Conservation (phyloP, 179 eudicot genomes). For the Silene coronaria region DNA sequence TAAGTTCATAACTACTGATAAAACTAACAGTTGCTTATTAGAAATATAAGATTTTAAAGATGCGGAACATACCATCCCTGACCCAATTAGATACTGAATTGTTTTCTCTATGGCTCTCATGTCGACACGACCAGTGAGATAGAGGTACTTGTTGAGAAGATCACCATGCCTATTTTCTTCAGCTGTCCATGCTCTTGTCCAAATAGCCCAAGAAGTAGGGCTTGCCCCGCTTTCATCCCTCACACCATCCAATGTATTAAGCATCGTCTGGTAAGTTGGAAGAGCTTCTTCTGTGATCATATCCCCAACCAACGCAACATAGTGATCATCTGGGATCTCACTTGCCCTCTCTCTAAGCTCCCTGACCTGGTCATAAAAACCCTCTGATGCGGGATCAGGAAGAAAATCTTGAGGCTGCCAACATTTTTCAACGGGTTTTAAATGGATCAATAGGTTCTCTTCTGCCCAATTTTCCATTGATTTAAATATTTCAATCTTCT, state of each 20-base stretch:
- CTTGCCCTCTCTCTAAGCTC: constrained; percentile 36
- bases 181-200: constrained; percentile 43
- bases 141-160: constrained; percentile 40
- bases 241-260: constrained; percentile 37
- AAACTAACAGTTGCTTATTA: neutral
- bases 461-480: constrained; percentile 37
- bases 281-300: constrained; percentile 45
- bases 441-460: constrained; percentile 24
- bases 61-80: constrained; percentile 35
- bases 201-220: constrained; percentile 37
- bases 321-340: constrained; percentile 39
- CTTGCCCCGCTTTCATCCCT: constrained; percentile 41
- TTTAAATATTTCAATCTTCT: constrained; percentile 34
- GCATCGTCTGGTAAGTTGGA: constrained; percentile 41
- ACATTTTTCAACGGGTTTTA: constrained; percentile 41
- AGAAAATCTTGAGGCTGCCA: constrained; percentile 45
- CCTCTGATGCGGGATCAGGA: constrained; percentile 37
- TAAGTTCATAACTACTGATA: too few species aligned
- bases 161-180: constrained; percentile 46
- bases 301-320: constrained; percentile 34
- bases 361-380: constrained; percentile 32
- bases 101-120: constrained; percentile 39
- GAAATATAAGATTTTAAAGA: neutral
- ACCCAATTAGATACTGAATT: constrained; percentile 36
- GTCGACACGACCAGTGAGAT: constrained; percentile 39